Evolutionary conservation across 352 stramenopile genomes (phyloP).

Genomic region (Phytophthora capsici): DNA sequence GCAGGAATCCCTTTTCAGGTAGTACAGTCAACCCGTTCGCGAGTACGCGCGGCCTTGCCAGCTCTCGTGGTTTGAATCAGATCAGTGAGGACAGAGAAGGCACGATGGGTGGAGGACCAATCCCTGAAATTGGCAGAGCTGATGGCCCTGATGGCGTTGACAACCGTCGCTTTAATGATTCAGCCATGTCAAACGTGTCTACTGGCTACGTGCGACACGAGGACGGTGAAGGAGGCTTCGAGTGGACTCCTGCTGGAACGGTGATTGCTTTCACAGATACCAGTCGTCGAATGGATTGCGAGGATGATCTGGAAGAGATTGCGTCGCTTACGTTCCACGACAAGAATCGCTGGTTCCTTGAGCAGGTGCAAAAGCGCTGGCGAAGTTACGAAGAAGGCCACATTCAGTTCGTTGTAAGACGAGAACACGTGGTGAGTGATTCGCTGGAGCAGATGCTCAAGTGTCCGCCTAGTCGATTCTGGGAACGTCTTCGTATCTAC

Average conservation of each 20-base stretch:
- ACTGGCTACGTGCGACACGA: slow-evolving; percentile 83
- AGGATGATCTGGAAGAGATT: slow-evolving; percentile 88
- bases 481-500: slow-evolving; percentile 86
- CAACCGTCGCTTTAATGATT: slow-evolving; percentile 65
- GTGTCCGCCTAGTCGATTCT: slow-evolving; percentile 82
- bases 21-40: slow-evolving; percentile 29
- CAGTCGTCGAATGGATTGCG: slow-evolving; percentile 66
- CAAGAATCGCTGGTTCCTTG: slow-evolving; percentile 86
- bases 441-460: slow-evolving; percentile 90
- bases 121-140: slow-evolving; percentile 13
- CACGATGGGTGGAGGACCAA: slow-evolving; percentile 18
- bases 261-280: slow-evolving; percentile 50
- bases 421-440: slow-evolving; percentile 81
- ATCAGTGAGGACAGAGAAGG: slow-evolving; percentile 63
- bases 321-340: slow-evolving; percentile 81
- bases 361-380: slow-evolving; percentile 79
- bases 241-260: slow-evolving; percentile 73
- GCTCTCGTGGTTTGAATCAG: slow-evolving; percentile 44
- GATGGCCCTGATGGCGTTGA: slow-evolving; percentile 7
- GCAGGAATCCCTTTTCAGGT: slow-evolving; percentile 19
- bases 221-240: slow-evolving; percentile 61
- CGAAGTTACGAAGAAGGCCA: slow-evolving; percentile 83
- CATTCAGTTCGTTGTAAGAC: slow-evolving; percentile 84
- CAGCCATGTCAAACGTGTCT: slow-evolving; percentile 74
- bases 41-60: slow-evolving; percentile 30